Evolutionary conservation across 2,329 filamentous ascomycete genomes (phyloP).

Genomic region (Penicillium sp.): DNA sequence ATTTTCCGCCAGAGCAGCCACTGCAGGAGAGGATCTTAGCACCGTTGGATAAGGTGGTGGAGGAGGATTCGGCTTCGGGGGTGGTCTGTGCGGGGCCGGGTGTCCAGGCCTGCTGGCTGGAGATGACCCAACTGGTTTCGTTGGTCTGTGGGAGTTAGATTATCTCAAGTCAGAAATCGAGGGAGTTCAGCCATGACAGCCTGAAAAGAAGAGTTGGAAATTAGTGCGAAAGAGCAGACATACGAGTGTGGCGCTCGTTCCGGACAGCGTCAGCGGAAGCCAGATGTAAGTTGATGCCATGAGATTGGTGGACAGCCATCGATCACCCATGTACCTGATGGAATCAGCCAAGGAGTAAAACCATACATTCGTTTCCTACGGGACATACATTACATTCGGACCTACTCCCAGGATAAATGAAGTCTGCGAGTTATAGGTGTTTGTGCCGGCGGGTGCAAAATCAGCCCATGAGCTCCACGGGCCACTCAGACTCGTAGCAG

Average conservation of each 20-base stretch:
- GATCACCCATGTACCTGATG: slow-evolving; percentile 64
- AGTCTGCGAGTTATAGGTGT: background rate
- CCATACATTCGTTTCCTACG: background rate
- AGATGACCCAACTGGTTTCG: background rate
- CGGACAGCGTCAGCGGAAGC: slow-evolving; percentile 54
- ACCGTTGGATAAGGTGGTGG: background rate
- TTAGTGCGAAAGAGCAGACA: background rate
- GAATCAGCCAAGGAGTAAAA: background rate
- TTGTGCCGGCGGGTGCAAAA: slow-evolving; percentile 40
- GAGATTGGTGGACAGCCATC: slow-evolving; percentile 64
- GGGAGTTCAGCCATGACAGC: background rate
- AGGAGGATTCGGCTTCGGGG: background rate
- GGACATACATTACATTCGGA: background rate
- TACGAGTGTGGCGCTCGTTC: background rate
- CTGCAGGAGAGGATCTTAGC: background rate
- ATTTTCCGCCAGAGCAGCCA: background rate
- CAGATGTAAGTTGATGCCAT: slow-evolving; percentile 65
- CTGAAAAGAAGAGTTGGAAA: background rate
- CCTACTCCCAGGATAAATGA: background rate
- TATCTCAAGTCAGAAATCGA: background rate
- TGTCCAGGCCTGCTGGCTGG: background rate
- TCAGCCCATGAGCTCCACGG: slow-evolving; percentile 64
- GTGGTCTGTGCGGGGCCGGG: background rate
- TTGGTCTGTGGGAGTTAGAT: background rate
- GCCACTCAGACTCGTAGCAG: slow-evolving; percentile 58